Evolutionary conservation across 2,329 filamentous ascomycete genomes (phyloP).

Genomic region (Penicillium concentricum): DNA sequence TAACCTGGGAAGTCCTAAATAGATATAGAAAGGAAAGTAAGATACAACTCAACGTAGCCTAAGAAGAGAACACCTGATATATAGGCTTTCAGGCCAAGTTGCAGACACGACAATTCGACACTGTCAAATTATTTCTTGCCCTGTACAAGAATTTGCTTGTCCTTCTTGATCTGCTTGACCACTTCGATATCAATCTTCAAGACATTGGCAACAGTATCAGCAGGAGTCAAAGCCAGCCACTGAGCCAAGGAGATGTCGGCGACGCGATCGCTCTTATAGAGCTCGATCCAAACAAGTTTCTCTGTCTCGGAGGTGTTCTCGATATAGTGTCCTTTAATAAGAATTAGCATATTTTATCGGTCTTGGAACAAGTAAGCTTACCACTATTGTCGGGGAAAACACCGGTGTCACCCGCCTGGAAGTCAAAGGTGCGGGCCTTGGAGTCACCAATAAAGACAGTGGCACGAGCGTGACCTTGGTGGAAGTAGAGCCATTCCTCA

Average conservation of each 20-base stretch:
- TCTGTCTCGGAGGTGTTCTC: conserved; percentile 65
- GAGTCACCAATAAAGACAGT: conserved; percentile 64
- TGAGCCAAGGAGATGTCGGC: conserved; percentile 66
- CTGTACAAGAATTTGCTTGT: conserved; percentile 19
- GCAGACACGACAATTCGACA: not conserved
- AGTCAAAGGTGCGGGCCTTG: conserved; percentile 66
- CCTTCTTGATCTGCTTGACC: conserved; percentile 20
- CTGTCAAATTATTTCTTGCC: conserved; percentile 9
- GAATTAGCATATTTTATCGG: not conserved
- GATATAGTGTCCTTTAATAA: conserved; percentile 59
- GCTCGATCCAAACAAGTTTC: conserved; percentile 66
- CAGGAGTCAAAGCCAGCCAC: conserved; percentile 67
- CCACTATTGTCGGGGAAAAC: conserved; percentile 64
- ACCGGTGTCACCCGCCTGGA: conserved; percentile 65
- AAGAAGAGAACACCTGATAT: not conserved
- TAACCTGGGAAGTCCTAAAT: too few relatives aligned
- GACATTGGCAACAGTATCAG: conserved; percentile 18
- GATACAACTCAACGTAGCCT: not conserved
- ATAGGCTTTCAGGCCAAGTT: not conserved
- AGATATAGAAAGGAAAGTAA: not conserved
- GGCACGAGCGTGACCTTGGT: conserved; percentile 59
- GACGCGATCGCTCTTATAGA: conserved; percentile 67
- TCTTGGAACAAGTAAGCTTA: conserved; percentile 18
- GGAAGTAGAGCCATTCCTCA: conserved; percentile 72
- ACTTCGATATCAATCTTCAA: conserved; percentile 23